Base-by-base conservation (phyloP, 495 filamentous ascomycete species). In the Neurospora intermedia region DNA sequence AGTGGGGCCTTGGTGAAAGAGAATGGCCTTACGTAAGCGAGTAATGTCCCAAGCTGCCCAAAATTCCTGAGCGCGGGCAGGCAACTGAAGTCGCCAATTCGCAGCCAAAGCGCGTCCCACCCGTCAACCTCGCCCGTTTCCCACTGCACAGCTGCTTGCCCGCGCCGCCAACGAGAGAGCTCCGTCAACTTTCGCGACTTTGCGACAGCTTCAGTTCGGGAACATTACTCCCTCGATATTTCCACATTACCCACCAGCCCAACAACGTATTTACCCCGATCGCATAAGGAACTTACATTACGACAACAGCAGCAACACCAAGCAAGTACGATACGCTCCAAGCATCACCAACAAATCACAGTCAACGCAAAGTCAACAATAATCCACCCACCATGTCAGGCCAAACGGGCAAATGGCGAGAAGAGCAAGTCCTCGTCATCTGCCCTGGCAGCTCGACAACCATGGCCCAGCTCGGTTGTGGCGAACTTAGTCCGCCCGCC, bases 361-460 rank as follows among this genome's bases (percentile, higher is more conserved):
- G 9, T 45, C 23, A 31, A 48, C 46, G 5, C 69, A 27, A 40
- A 43, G 10, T 42, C 38, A 16, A 35, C 43, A 71, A 35, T 38
- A 40, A 20, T 16, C 38, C 74, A 20, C 69, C 69, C 79, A 74
- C 77, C n/a, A 85, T 85, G 84, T 83, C 83, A 39, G 77, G 75
- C 74, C 83, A 84, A 74, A 82, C 82, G 71, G 81, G 81, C 75
- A 86, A 85, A 75, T 88, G 84, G 82, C 82, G 83, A 76, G 87
- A 88, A 77, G 87, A 88, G 66, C 84, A 86, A 78, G 75, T 87
- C 69, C 83, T 87, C 73, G 88, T 99, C 82, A 95, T 99, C 84
- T 93, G 92, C 81, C 96, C 96, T 48, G 96, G 96, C 77, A 97
- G 94, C 78, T 91, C 93, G 81, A 94, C 91, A 72, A 98, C 94